phyloP scores from a whole-genome alignment of 192 early-diverging fungal genomes.

The Backusella sp. region DNA sequence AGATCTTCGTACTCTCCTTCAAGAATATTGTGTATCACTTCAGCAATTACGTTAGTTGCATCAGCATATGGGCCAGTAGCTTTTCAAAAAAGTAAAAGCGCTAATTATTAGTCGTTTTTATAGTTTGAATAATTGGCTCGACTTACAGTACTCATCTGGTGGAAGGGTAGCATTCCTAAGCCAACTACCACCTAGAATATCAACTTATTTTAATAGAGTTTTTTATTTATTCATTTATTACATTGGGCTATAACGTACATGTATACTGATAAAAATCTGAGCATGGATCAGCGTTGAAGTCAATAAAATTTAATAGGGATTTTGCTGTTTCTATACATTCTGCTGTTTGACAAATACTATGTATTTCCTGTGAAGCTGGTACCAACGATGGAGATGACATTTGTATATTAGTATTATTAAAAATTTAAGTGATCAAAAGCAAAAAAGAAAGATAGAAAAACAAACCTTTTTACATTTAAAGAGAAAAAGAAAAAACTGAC shows the following conservation, averaged over 20 bases:
- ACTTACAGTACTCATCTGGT: slow-evolving; percentile 49
- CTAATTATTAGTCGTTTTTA: too few species aligned
- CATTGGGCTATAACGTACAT: slow-evolving; percentile 35
- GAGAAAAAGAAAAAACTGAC: too few species aligned
- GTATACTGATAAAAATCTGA: slow-evolving; percentile 61
- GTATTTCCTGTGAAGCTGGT: not conserved
- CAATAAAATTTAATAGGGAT: slow-evolving; percentile 48
- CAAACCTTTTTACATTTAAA: not conserved
- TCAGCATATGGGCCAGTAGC: too few species aligned
- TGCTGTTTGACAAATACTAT: slow-evolving; percentile 40
- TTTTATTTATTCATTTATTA: too few species aligned
- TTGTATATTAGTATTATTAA: not conserved
- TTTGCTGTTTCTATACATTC: slow-evolving; percentile 55
- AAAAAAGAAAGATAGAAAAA: not conserved
- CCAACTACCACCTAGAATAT: slow-evolving; percentile 53
- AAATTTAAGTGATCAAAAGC: not conserved
- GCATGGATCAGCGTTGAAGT: slow-evolving; percentile 55
- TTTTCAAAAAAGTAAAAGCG: too few species aligned
- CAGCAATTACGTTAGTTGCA: not conserved
- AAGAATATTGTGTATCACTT: not conserved
- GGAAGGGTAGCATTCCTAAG: slow-evolving; percentile 49
- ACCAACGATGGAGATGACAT: not conserved
- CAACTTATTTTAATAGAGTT: not conserved
- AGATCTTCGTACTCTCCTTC: not conserved
- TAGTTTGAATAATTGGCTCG: too few species aligned